phyloP scores from a whole-genome alignment of 805 yeast genomes.

The Monosporozyma unispora region DNA sequence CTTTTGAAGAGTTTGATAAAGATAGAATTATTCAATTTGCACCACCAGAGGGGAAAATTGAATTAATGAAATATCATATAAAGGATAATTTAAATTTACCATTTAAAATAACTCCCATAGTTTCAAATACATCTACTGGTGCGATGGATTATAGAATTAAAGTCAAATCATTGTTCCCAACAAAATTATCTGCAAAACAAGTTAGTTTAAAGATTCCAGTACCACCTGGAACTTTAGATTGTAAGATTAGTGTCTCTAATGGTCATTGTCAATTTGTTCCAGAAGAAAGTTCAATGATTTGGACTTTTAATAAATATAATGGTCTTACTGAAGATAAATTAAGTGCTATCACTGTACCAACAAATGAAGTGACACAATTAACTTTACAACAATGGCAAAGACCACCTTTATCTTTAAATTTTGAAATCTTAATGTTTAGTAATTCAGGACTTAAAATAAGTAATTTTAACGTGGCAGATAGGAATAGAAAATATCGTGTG shows the following conservation, averaged over 20 bases:
- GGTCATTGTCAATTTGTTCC: constrained; percentile 67
- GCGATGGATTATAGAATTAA: constrained; percentile 49
- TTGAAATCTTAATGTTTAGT: constrained; percentile 64
- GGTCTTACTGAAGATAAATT: constrained; percentile 61
- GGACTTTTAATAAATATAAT: constrained; percentile 61
- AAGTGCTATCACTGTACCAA: constrained; percentile 43
- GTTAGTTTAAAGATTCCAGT: constrained; percentile 60
- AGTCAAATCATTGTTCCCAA: constrained; percentile 51
- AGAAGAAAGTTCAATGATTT: constrained; percentile 52
- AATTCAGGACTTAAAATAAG: constrained; percentile 69
- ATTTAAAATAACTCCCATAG: constrained; percentile 52
- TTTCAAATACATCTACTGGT: constrained; percentile 33
- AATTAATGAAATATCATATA: constrained; percentile 66
- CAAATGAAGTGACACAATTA: constrained; percentile 19
- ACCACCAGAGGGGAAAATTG: constrained; percentile 86
- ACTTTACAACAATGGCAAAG: constrained; percentile 44
- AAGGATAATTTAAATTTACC: constrained; percentile 59
- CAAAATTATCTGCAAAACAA: constrained; percentile 51
- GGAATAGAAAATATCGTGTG: constrained; percentile 45
- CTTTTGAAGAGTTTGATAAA: constrained; percentile 55
- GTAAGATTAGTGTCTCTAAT: constrained; percentile 36
- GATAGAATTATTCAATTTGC: constrained; percentile 59
- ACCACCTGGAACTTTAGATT: constrained; percentile 50
- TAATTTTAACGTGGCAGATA: constrained; percentile 56
- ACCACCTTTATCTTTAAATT: constrained; percentile 68